Evolutionary conservation across 169 alveolate genomes (phyloP), one percentile per base, ranked within the genome.

Genomic region (Theileria parva): DNA sequence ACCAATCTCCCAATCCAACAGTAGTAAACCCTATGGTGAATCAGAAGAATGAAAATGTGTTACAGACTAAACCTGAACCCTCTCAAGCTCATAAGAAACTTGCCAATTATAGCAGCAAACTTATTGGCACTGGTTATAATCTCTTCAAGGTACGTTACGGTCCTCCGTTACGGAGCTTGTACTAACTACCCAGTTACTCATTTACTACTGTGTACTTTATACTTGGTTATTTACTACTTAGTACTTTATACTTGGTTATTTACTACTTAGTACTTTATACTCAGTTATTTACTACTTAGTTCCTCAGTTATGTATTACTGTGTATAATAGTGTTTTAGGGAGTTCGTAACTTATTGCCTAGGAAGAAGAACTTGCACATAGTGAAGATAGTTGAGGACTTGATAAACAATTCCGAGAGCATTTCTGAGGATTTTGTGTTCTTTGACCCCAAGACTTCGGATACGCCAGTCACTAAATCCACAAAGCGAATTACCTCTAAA

Each of bases 371-470:
- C 19, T 74, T 86, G 12, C 80, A 86, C 70, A 74, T 93, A 11
- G 95, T 92, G 28, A 87, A 85, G 72, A 50, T 93, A 4, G 85
- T 93, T 48, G 96, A 93, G 84, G 81, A 76, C 67, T 73, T 92
- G 51, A 67, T 92, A 50, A 68, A 71, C 69, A 88, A 87, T 68
- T 70, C 91, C 27, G 89, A 80, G 57, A 88, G 70, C 39, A 89
- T 92, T 15, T 81, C 87, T 27, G 89, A 88, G 39, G 95, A 92
- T 34, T 89, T 91, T 67, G 78, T 86, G 50, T 87, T 86, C 69
- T 92, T 85, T 53, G 92, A 88, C 66, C 88, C 88, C 51, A 80
- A 74, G 70, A 67, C 79, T 21, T 80, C 88, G 0, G 93, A 88
- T 27, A 27, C 70, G 17, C 85, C 76, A 23, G 34, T 74, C 25